Percentiles rank a stretch among this genome's conserved stretches.
These are phyloP conservation scores for Entoloma clypeatum DNA, from an alignment of 1,284 basidiomycete genomes.

Conservation along the genomic window DNA sequence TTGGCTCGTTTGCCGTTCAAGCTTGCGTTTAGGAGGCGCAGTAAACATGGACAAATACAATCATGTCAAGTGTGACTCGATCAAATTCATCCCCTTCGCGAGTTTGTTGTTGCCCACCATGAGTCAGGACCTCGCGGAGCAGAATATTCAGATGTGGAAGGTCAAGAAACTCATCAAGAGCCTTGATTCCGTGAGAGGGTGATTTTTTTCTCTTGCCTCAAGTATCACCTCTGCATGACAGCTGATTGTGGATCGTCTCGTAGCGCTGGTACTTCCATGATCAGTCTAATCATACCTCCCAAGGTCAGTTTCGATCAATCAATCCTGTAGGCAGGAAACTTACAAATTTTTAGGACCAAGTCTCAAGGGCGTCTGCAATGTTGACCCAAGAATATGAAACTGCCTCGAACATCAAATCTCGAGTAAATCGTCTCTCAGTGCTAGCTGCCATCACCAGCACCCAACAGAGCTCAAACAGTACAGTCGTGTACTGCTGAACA, in stretches of 20 bases:
- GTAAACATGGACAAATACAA: conserved; percentile 28
- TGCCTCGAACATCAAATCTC: conserved; percentile 99
- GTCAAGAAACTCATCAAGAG: conserved; percentile 98
- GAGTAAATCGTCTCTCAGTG: conserved; percentile 97
- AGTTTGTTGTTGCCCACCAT: conserved; percentile 47
- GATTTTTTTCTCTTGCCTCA: conserved; percentile 21
- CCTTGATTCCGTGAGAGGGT: conserved; percentile 91
- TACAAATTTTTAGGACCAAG: conserved; percentile 69
- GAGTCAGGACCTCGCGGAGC: conserved; percentile 78
- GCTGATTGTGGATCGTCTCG: conserved; percentile 9
- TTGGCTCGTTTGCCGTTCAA: no score
- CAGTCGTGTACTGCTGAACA: conserved; percentile 94
- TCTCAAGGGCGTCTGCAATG: conserved; percentile 92
- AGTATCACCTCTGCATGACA: conserved; percentile 5
- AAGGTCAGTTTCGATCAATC: conserved; percentile 54
- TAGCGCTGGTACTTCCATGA: conserved; percentile 98
- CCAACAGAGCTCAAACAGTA: conserved; percentile 99
- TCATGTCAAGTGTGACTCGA: conserved; percentile 28
- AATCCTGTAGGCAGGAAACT: conserved; percentile 12
- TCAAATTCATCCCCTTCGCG: no score
- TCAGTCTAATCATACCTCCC: conserved; percentile 95
- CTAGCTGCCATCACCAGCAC: conserved; percentile 98
- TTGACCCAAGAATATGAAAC: conserved; percentile 98
- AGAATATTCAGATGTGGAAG: conserved; percentile 94
- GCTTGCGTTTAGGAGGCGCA: no score